Base-by-base conservation (phyloP, 2,329 filamentous ascomycete genomes). In the Mollisia scopiformis region DNA sequence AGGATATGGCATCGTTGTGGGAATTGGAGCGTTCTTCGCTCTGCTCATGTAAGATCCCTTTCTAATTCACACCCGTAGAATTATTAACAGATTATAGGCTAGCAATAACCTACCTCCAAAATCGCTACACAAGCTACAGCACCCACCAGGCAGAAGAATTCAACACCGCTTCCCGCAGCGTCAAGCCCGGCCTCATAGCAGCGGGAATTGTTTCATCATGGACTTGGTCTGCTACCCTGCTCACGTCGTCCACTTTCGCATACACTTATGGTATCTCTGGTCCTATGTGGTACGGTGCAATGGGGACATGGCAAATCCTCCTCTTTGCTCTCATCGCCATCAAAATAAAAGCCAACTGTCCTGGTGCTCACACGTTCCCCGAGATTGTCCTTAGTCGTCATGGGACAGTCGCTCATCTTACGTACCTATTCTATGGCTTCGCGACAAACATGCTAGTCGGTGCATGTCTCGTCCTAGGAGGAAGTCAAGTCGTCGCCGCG, bases 191-290 rank as follows among this genome's bases (percentile, higher is more conserved):
- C 5, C 50, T 67, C 14, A 67, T 65, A 21, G 63, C 65, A 2
- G 61, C 65, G 6, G 65, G 63, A 5, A 64, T 67, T 27, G 79
- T 82, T 13, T 79, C 75, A 4, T 78, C 79, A 1, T 82, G 80
- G 80, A 82, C 79, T 4, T 81, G 78, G 78, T 76, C 76, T 19
- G 77, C 80, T 6, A 82, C 80, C 6, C 71, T 79, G 27, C 59
- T 80, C 58, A 76, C 74, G 7, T 76, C 74, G 10, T 75, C 72
- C 8, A 78, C 77, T 1, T 75, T 79, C 62, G 76, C 75, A 0
- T 79, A 79, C 58, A 66, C 64, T 3, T 79, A 79, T 66, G 77
- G 77, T 7, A 75, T 79, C 46, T 74, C 71, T 47, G 76, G 76
- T 0, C 73, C 75, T 2, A 75, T 79, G 72, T 79, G 77, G 77